Base-by-base conservation (phyloP, 345 rosid genomes). In the Arabis alpina region DNA sequence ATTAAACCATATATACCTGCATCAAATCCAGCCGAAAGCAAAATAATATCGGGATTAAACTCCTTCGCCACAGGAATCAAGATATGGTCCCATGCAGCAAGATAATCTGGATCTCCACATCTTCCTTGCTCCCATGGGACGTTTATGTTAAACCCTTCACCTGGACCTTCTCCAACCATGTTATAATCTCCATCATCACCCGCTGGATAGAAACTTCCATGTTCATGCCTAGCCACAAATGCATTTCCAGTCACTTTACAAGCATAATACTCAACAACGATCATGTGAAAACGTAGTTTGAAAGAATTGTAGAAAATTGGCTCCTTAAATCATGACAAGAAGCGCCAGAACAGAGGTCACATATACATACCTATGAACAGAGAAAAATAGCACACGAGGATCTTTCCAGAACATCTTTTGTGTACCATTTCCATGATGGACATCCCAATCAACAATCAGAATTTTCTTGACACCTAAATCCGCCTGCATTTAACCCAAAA, bases 391-490 rank as follows among this genome's bases (percentile, higher is more conserved):
- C 40, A 91, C 97, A 40, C 86, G 93, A 76, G 99, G 86, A 76
- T 94, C 97, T 64, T 85, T 61, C 96, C 95, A 89, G 73, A 94
- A 94, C 77, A 80, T 80, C 80, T 89, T 91, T 76, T 94, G 96
- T 23, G 97, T 94, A 57, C 96, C 95, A 74, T 94, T 94, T 57
- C 99, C 99, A 27, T 94, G 97, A 79, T 94, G 99, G 60, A 91
- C 92, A 82, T 94, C 99, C 99, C 99, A 91, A 75, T 91, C 99
- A 77, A 89, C 97, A 78, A 94, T 77, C 84, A 94, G 72, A 68
- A 94, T 89, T 77, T 79, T 91, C 51, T 85, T 89, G 61, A 94
- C 59, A 70, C 91, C 88, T 76, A 93, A 73, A 68, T 87, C 92
- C 5, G 85, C 86, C 92, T 85, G 85, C 65, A 61, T 34, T 42